Evolutionary conservation across 441 rosid genomes (phyloP).

Genomic region (Gossypium lobatum): DNA sequence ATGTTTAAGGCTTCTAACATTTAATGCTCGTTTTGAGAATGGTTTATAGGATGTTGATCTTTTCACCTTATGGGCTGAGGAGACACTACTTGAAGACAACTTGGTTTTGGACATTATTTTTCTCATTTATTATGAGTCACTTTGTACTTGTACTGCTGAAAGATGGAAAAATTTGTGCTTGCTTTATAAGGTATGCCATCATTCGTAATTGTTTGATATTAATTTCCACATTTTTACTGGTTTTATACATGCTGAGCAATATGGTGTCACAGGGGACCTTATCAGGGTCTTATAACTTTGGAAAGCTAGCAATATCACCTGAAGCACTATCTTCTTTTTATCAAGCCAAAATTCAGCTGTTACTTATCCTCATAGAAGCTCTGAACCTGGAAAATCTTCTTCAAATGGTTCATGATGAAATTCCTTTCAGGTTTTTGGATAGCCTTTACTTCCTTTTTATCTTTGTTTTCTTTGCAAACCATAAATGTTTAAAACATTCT

Average conservation of each 20-base stretch:
- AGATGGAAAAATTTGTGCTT: conserved; percentile 70
- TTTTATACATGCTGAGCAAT: conserved; percentile 22
- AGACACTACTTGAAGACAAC: conserved; percentile 72
- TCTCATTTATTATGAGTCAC: conserved; percentile 77
- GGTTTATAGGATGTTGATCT: conserved; percentile 68
- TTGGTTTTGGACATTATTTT: conserved; percentile 83
- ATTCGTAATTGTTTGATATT: conserved; percentile 17
- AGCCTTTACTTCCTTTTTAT: conserved; percentile 14
- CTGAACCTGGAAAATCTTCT: conserved; percentile 84
- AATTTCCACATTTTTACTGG: conserved; percentile 10
- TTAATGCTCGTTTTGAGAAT: conserved; percentile 14
- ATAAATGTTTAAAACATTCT: background rate
- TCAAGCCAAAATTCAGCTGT: conserved; percentile 66
- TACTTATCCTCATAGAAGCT: conserved; percentile 78
- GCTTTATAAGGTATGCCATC: conserved; percentile 63
- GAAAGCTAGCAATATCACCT: conserved; percentile 64
- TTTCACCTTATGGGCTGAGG: conserved; percentile 95
- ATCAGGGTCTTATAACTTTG: conserved; percentile 58
- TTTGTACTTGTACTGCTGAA: conserved; percentile 69
- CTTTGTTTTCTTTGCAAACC: background rate
- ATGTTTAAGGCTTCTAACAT: conserved; percentile 9
- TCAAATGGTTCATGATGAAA: conserved; percentile 80
- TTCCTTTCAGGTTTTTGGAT: conserved; percentile 67
- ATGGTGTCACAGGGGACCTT: conserved; percentile 56
- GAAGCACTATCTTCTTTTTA: conserved; percentile 60